Percentiles rank a stretch among this genome's conserved stretches.
These are phyloP conservation scores for Zygnema cylindricum DNA, from an alignment of 139 green algal genomes.

Conservation along the genomic window DNA sequence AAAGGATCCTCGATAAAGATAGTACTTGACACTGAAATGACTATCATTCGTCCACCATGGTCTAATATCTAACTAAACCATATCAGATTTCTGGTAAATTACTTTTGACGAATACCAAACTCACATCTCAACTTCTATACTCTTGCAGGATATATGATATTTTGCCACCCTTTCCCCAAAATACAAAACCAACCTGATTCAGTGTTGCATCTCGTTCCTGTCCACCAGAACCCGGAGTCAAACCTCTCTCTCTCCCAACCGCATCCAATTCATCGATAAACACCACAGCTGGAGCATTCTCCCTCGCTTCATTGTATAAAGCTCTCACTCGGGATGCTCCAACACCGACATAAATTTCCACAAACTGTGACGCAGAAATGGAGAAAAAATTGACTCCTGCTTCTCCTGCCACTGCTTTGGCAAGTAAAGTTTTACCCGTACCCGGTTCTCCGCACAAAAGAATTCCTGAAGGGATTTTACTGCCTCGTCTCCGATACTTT, in stretches of 20 bases:
- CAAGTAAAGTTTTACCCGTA: constrained; percentile 79
- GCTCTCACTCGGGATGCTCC: constrained; percentile 94
- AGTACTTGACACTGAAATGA: too few relatives aligned
- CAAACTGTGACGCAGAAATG: constrained; percentile 97
- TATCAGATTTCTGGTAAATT: too few relatives aligned
- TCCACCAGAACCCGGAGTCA: constrained; percentile 24
- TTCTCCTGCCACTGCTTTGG: constrained; percentile 86
- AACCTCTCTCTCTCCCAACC: constrained; percentile 67
- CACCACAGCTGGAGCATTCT: constrained; percentile 83
- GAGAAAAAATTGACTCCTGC: constrained; percentile 86
- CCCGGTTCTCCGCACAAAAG: constrained; percentile 90
- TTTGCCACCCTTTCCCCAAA: too few relatives aligned
- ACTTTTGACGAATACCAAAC: too few relatives aligned
- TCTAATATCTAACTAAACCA: too few relatives aligned
- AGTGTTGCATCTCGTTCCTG: constrained; percentile 98
- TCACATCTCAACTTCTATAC: too few relatives aligned
- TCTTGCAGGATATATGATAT: too few relatives aligned
- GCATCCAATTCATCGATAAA: constrained; percentile 99
- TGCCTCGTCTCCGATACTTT: constrained; percentile 76
- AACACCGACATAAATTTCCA: constrained; percentile 96
- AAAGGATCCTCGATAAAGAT: too few relatives aligned
- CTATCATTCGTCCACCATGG: too few relatives aligned
- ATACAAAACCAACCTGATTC: too few relatives aligned
- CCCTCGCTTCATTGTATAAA: constrained; percentile 82
- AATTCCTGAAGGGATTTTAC: constrained; percentile 90